A percentile compares a stretch with the other conserved stretches of the same genome.
Conservation (phyloP, 352 stramenopile genomes). For the Halophytophthora batemanensis region DNA sequence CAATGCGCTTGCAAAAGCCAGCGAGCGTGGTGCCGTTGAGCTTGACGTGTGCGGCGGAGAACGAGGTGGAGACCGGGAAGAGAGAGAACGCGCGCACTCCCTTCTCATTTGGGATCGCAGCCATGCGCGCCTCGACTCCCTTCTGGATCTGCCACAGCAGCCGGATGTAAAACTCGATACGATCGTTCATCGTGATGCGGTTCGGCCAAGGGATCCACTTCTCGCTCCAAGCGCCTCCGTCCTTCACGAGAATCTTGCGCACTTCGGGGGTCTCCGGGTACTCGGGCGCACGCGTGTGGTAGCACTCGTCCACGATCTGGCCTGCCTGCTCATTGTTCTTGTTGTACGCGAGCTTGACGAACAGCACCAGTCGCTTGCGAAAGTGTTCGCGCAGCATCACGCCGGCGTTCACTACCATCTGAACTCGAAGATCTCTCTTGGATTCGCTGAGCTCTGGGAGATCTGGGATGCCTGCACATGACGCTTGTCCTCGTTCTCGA, state of each 20-base stretch:
- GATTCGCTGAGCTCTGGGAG: background rate
- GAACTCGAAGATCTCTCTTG: background rate
- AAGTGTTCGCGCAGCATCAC: conserved; percentile 11
- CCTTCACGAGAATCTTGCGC: background rate
- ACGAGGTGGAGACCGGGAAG: conserved; percentile 4
- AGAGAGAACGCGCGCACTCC: conserved; percentile 8
- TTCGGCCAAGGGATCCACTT: conserved; percentile 3
- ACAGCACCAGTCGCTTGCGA: background rate
- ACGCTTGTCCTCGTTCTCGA: background rate
- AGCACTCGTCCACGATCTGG: too few relatives aligned
- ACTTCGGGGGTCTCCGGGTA: conserved; percentile 1
- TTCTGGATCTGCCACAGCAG: conserved; percentile 4
- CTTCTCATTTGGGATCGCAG: background rate
- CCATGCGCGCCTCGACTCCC: background rate
- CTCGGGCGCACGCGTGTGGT: background rate
- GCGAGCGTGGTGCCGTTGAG: conserved; percentile 10
- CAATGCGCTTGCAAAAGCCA: conserved; percentile 1
- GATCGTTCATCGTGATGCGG: background rate
- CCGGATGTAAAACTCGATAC: conserved; percentile 6
- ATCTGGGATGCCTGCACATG: conserved; percentile 3
- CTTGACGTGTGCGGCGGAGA: conserved; percentile 9
- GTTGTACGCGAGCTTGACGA: background rate
- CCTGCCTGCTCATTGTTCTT: background rate
- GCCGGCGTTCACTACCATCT: conserved; percentile 8
- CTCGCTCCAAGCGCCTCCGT: background rate